Conservation (phyloP, 2,329 filamentous ascomycete species). For the Stromatinia cepivora region DNA sequence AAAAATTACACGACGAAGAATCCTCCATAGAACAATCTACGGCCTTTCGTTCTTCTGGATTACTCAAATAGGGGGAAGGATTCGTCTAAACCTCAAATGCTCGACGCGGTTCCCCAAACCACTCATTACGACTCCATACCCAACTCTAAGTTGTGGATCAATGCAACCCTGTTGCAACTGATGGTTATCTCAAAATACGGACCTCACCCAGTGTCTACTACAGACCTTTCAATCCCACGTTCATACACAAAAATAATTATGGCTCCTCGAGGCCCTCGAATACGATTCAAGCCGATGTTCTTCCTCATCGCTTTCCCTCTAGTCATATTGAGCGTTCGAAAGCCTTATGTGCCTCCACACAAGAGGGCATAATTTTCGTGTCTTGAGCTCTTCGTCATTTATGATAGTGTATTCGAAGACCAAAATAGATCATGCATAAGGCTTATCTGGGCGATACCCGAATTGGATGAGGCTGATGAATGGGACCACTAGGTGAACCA, state of each 20-base stretch:
- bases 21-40: background rate
- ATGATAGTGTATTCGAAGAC: background rate
- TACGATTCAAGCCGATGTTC: background rate
- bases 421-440: background rate
- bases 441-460: background rate
- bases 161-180: background rate
- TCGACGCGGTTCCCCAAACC: background rate
- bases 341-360: background rate
- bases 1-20: background rate
- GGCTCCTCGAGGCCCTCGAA: conserved; percentile 1
- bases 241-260: background rate
- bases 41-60: background rate
- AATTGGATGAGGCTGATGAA: conserved; percentile 11
- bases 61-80: background rate
- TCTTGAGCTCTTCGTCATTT: background rate
- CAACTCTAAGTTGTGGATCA: background rate
- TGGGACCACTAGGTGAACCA: background rate
- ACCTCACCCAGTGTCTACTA: background rate
- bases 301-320: background rate
- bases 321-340: background rate
- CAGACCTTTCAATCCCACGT: background rate
- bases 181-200: too few species aligned
- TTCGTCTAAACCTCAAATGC: background rate
- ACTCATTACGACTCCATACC: conserved; percentile 7
- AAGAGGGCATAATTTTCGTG: background rate